phyloP scores from a whole-genome alignment of 2,329 filamentous ascomycete species.

The Cercospora sojina region DNA sequence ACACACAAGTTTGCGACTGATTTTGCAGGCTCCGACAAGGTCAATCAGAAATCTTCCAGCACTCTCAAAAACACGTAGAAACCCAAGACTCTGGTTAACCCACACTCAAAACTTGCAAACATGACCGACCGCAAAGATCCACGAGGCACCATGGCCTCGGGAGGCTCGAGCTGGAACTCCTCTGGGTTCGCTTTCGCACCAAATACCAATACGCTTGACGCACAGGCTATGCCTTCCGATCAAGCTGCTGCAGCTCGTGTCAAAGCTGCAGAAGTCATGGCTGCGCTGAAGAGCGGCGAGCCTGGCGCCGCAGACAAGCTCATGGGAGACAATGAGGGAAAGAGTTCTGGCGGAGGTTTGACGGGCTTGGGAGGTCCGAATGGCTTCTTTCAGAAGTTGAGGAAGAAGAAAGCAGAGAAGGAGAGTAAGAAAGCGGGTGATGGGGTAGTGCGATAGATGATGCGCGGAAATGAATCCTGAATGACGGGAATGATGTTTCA shows the following conservation, averaged over 20 bases:
- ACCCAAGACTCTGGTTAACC: not conserved
- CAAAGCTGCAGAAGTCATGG: slow-evolving; percentile 30
- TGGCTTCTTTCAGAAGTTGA: slow-evolving; percentile 14
- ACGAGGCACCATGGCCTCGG: slow-evolving; percentile 11
- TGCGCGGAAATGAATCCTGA: not conserved
- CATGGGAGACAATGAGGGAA: slow-evolving; percentile 25
- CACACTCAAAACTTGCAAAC: not conserved
- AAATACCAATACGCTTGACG: slow-evolving; percentile 30
- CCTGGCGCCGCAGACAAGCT: slow-evolving; percentile 29
- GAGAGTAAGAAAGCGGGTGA: slow-evolving; percentile 1
- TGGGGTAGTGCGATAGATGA: not conserved
- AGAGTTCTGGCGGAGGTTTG: slow-evolving; percentile 13
- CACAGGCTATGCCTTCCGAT: slow-evolving; percentile 28
- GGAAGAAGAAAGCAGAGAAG: slow-evolving; percentile 6
- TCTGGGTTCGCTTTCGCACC: slow-evolving; percentile 22
- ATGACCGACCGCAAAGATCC: slow-evolving; percentile 5
- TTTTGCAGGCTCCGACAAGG: not conserved
- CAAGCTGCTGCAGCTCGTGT: slow-evolving; percentile 29
- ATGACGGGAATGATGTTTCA: not conserved
- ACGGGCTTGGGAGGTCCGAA: slow-evolving; percentile 14
- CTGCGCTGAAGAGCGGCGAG: slow-evolving; percentile 30
- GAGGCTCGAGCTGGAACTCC: slow-evolving; percentile 25
- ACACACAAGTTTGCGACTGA: not conserved
- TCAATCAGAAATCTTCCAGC: not conserved
- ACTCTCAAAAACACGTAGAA: not conserved